Evolutionary conservation across 2,329 filamentous ascomycete genomes (phyloP), one percentile per base, ranked within the genome.

Genomic region (Bipolaris cookei): DNA sequence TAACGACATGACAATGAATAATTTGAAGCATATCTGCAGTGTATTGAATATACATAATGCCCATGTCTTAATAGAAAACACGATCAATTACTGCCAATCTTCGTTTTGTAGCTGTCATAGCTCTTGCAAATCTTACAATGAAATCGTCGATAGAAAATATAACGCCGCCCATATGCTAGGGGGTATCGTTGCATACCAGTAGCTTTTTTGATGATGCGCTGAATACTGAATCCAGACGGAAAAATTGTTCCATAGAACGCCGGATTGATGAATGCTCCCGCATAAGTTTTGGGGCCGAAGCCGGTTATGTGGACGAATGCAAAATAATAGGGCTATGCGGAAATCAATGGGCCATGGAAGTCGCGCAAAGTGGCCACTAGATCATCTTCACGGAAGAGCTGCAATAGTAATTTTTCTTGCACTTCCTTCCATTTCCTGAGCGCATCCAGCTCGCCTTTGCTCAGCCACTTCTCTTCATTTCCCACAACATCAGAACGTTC

Each of bases 401-500:
- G 92, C 1, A 87, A 86, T 34, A 96, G 80, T 37, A 99, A 80
- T 79, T 89, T 89, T 68, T 89, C 86, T 65, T 89, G 86, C 55
- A 81, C 81, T 46, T 83, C 81, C 51, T 79, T 81, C 85, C 86
- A 89, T 51, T 81, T 79, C 71, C 89, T 86, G 59, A 92, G 80
- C 35, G 85, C 85, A 61, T 88, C 80, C 72, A 91, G 85, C 71
- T 97, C 91, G 51, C 87, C 86, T 34, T 87, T 84, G 28, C 86
- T 88, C 65, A 98, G 85, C 70, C 90, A 90, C 59, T 91, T 88
- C 68, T 95, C 87, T 75, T 96, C 91, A 61, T 90, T 88, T 3
- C 91, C 92, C 68, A 90, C 87, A 23, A 97, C 91, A 74, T 98
- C 94, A 20, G 87, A 90, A 49, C 95, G 87, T 71, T 95, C 89